Base-by-base conservation (phyloP, 306 rosid genomes). In the Acacia acuminata region DNA sequence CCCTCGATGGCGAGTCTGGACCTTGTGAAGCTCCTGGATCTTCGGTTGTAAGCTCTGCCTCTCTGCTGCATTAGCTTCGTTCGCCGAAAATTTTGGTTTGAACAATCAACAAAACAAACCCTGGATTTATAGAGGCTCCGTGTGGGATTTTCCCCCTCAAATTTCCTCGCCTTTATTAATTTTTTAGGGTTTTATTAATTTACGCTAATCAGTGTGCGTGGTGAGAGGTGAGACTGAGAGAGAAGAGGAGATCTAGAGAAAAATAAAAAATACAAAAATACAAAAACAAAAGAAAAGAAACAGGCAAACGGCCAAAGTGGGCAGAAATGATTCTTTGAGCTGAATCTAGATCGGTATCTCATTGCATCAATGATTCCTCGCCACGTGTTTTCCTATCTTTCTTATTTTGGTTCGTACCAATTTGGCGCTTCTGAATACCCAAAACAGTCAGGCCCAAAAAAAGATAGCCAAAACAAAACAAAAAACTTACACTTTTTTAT, bases 11-110 rank as follows among this genome's bases (percentile, higher is more conserved):
- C 99, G 13, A 90, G 60, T 45, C 99, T 92, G 19, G 87, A 87
- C 72, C 99, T 92, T 8, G 98, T 82, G 85, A 94, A 96, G 88
- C 97, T 91, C 94, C 98, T 85, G 14, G 97, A 94, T 90, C 97
- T 90, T 43, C 99, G 94, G 94, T 92, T 82, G 63, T 42, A 0
- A 1, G 32, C 63, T 84, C 85, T 82, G 10, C 99, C 98, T 83
- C 78, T 90, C 88, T 90, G 98, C 92, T 85, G 88, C 97, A 96
- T 95, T 48, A 75, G 81, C 84, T 38, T 63, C 4, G 55, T 19
- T 22, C 0, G 68, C 68, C 22, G 27, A 24, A 24, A 2, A 58
- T 24, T 71, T 71, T 24, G 69, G 40, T 22, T 14, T 58, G 69
- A 22, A n/a, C 42, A 5, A 58, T 56, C 40, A 14, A 22, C 55